These are phyloP conservation scores for Pseudonectria buxi DNA, from an alignment of 2,329 filamentous ascomycete genomes.

Conservation along the genomic window DNA sequence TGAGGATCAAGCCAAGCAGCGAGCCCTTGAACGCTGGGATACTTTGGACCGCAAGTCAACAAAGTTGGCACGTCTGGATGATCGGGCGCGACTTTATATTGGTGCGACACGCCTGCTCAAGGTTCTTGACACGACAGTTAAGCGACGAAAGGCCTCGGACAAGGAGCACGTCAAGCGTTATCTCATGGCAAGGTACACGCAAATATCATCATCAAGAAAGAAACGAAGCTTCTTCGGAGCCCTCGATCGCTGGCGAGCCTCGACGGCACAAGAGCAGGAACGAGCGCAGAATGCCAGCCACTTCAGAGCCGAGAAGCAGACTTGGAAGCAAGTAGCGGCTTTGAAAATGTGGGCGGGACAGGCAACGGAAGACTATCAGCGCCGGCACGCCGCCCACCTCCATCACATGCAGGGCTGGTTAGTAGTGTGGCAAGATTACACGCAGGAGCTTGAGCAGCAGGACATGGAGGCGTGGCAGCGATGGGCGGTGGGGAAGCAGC, in stretches of 20 bases:
- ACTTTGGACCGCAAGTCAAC: conserved; percentile 6
- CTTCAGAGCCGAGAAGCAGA: conserved; percentile 7
- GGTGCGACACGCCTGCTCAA: conserved; percentile 22
- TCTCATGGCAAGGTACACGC: conserved; percentile 29
- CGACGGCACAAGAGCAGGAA: conserved; percentile 6
- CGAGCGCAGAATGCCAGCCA: conserved; percentile 12
- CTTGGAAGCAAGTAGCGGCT: conserved; percentile 3
- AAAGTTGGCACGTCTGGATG: conserved; percentile 14
- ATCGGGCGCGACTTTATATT: conserved; percentile 26
- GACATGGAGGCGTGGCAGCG: conserved; percentile 23
- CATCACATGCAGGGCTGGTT: conserved; percentile 16
- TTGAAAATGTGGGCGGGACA: conserved; percentile 17
- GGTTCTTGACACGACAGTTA: conserved; percentile 19
- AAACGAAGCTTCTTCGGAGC: conserved; percentile 26
- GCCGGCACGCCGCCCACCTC: conserved; percentile 11
- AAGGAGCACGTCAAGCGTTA: conserved; percentile 25
- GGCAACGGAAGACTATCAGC: conserved; percentile 10
- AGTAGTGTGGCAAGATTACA: conserved; percentile 16
- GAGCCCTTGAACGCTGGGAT: conserved; percentile 8
- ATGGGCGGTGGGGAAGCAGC: conserved; percentile 27
- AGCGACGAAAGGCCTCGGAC: conserved; percentile 19
- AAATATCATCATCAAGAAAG: conserved; percentile 27
- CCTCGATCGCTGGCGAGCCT: conserved; percentile 25
- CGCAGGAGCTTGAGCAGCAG: conserved; percentile 16
- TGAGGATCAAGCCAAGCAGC: conserved; percentile 8